Base-by-base conservation (phyloP, 163 green algal species). In the Chlorella variabilis region DNA sequence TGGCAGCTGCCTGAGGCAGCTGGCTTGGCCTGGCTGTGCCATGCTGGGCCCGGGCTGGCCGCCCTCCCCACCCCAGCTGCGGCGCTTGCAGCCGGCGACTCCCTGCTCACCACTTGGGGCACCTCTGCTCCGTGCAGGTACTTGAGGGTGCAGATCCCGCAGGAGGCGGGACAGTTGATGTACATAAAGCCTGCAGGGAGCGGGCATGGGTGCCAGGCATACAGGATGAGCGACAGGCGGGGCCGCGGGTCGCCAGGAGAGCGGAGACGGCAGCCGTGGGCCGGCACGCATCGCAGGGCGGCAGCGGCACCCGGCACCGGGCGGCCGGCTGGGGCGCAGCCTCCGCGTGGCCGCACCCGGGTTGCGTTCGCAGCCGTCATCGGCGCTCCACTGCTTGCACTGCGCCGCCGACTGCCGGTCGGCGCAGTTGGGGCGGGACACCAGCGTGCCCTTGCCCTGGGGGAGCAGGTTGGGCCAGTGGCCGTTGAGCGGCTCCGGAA, bases 131-230 rank as follows among this genome's bases (percentile, higher is more conserved):
- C 38, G 33, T 87, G 78, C n/a, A 86, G 77, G 66, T 77, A 82
- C 1, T 18, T 34, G 0, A 62, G 39, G 17, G 73, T 56, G 82
- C 87, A 91, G 8, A 80, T 61, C 21, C 75, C 69, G 73, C 87
- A 91, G 34, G 54, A 59, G 5, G 21, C 38, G 31, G 38, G 20
- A 49, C 87, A 91, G 49, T 69, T 71, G 2, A 74, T 49, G 27
- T 77, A 79, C 87, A 89, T 91, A 67, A 78, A 89, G n/a, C 39
- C 79, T 78, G 71, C 45, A 21, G 69, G 42, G 25, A 4, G 63
- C 34, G 51, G 15, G 51, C 51, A 62, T 8, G 51, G 51, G 15
- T n/a, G 9, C 18, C 20, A 62, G 7, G 15, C 51, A 25, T 8
- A 62, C 45, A 23, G 11, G 11, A 54, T 54, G 45, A 54, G 45